phyloP scores from a whole-genome alignment of 345 rosid genomes.

The Nasturtium officinale region DNA sequence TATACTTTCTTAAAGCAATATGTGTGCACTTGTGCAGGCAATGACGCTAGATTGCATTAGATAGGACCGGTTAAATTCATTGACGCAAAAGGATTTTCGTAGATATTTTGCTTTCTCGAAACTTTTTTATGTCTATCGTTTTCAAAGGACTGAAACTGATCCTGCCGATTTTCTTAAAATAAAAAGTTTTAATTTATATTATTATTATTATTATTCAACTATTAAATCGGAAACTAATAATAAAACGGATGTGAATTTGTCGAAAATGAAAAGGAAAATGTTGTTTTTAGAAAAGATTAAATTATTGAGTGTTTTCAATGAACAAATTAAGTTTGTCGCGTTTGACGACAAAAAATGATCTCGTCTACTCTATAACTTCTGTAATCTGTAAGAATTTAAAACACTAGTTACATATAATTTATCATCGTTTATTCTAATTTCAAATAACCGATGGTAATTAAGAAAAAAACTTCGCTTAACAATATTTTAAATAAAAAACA shows the following conservation, averaged over 20 bases:
- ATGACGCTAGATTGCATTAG: constrained; percentile 38
- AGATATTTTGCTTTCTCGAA: constrained; percentile 21
- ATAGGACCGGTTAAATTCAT: constrained; percentile 21
- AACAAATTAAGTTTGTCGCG: background rate
- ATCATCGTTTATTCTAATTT: background rate
- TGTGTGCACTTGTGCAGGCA: constrained; percentile 9
- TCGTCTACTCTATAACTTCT: background rate
- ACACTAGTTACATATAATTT: background rate
- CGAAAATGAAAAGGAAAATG: background rate
- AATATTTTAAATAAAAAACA: no score
- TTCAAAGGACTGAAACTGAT: background rate
- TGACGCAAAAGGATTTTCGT: constrained; percentile 23
- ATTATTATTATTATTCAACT: background rate
- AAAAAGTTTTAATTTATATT: background rate
- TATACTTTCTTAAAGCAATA: constrained; percentile 19
- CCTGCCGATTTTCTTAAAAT: background rate
- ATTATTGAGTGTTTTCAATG: background rate
- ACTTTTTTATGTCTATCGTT: constrained; percentile 21
- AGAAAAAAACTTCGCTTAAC: no score
- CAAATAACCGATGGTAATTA: background rate
- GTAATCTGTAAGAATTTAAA: background rate
- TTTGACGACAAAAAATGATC: no score
- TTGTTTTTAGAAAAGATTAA: background rate
- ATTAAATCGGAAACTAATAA: no score
- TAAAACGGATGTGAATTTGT: background rate